Percentiles rank a stretch among this genome's conserved stretches.
Evolutionary conservation across 192 early-diverging fungal species (phyloP).

Genomic region (Spizellomyces sp.): DNA sequence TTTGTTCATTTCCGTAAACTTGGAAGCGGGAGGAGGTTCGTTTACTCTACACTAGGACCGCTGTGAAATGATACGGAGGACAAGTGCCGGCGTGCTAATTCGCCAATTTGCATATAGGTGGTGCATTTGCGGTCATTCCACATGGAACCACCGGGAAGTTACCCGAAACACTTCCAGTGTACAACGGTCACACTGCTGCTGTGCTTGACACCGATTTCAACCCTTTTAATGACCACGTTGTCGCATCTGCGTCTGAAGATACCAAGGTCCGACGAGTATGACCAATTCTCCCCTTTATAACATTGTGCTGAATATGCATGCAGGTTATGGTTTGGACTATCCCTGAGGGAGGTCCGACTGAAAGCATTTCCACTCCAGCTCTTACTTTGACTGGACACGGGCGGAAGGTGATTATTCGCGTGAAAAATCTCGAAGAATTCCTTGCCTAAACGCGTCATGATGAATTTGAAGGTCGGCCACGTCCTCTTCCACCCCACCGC

Average conservation of each 20-base stretch:
- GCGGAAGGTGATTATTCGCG: slow-evolving; percentile 48
- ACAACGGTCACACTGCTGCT: slow-evolving; percentile 88
- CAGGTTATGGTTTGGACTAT: slow-evolving; percentile 96
- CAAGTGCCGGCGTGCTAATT: background rate
- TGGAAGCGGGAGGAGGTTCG: slow-evolving; percentile 57
- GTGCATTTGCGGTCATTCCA: slow-evolving; percentile 96
- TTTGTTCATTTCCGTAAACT: slow-evolving; percentile 66
- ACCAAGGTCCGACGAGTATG: slow-evolving; percentile 34
- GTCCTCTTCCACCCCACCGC: slow-evolving; percentile 97
- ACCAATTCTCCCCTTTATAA: background rate
- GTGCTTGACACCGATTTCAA: slow-evolving; percentile 98
- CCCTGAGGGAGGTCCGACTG: slow-evolving; percentile 73
- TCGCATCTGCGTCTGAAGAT: slow-evolving; percentile 72
- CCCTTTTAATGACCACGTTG: slow-evolving; percentile 96
- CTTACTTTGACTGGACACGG: slow-evolving; percentile 83
- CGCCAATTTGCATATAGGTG: slow-evolving; percentile 56
- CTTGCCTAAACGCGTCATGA: slow-evolving; percentile 18
- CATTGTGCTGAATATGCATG: slow-evolving; percentile 1
- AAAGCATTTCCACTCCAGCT: slow-evolving; percentile 77
- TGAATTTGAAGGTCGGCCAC: slow-evolving; percentile 86
- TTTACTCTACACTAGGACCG: background rate
- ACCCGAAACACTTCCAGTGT: slow-evolving; percentile 84
- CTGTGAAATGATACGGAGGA: slow-evolving; percentile 8
- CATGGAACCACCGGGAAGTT: slow-evolving; percentile 83
- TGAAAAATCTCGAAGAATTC: background rate